Conservation (phyloP, 116 monocot genomes). For the Phalaenopsis hybrid region DNA sequence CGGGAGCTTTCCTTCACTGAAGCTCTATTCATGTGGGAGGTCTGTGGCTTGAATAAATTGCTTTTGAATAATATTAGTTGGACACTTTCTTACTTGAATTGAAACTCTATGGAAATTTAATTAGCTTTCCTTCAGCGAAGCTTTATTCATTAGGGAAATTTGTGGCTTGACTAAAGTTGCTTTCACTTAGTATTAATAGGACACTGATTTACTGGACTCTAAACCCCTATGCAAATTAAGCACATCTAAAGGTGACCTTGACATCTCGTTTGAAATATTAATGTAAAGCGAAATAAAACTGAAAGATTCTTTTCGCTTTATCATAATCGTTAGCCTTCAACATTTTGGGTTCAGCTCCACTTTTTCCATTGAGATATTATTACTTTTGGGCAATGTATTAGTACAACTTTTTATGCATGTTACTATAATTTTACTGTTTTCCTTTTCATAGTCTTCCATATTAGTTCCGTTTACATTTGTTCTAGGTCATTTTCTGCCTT, state of each 20-base stretch:
- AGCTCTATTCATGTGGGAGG: no score
- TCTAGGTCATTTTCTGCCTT: no score
- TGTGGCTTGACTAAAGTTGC: no score
- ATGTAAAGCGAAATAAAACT: not conserved
- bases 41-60: no score
- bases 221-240: not conserved
- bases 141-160: no score
- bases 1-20: no score
- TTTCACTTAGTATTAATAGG: no score
- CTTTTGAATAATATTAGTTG: not conserved
- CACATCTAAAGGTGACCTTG: not conserved
- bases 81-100: no score
- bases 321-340: not conserved
- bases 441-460: not conserved
- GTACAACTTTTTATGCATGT: not conserved
- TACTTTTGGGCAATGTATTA: no score
- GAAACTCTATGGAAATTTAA: no score
- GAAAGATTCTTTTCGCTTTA: no score
- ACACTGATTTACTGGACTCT: not conserved
- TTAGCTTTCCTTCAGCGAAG: no score
- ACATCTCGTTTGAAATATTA: not conserved
- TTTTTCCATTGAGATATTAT: not conserved
- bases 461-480: not conserved
- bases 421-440: not conserved
- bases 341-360: not conserved